Evolutionary conservation across 148 eudicot species (phyloP).

Genomic region (Mesembryanthemum crystallinum): DNA sequence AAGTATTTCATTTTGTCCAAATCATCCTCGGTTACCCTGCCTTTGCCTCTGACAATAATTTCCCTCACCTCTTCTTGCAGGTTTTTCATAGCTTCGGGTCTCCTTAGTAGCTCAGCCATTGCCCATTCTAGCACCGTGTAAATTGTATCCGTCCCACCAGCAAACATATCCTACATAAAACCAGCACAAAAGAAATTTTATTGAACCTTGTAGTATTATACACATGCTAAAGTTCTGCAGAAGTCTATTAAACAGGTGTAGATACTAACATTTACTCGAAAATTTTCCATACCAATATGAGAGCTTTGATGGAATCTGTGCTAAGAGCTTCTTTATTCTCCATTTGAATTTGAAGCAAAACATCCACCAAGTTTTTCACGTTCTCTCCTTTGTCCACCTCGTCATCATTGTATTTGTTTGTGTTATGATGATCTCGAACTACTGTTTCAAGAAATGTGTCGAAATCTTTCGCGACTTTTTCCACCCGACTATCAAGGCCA

Average conservation of each 20-base stretch:
- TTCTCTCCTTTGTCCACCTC: not conserved
- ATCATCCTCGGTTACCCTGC: slow-evolving; percentile 33
- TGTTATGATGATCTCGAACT: slow-evolving; percentile 26
- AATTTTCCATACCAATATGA: slow-evolving; percentile 33
- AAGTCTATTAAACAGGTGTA: too few species aligned
- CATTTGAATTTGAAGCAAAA: slow-evolving; percentile 37
- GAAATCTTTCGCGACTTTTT: slow-evolving; percentile 25
- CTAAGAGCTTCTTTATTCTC: slow-evolving; percentile 23
- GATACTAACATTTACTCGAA: too few species aligned
- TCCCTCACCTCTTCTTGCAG: slow-evolving; percentile 41
- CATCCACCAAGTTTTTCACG: slow-evolving; percentile 36
- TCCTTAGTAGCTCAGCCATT: slow-evolving; percentile 41
- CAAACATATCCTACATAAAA: slow-evolving; percentile 40
- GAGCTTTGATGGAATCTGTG: slow-evolving; percentile 40
- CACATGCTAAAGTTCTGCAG: too few species aligned
- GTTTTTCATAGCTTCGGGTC: slow-evolving; percentile 31
- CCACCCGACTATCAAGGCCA: slow-evolving; percentile 27
- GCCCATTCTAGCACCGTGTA: slow-evolving; percentile 46
- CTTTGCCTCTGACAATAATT: slow-evolving; percentile 27
- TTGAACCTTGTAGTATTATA: too few species aligned
- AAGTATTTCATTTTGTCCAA: slow-evolving; percentile 40
- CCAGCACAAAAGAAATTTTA: not conserved
- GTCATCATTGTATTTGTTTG: not conserved
- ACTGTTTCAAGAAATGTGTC: slow-evolving; percentile 31
- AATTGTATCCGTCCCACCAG: slow-evolving; percentile 49